Evolutionary conservation across 371 early-diverging fungal species (phyloP), one percentile per base, ranked within the genome.

Genomic region (Mucor velutinosus): DNA sequence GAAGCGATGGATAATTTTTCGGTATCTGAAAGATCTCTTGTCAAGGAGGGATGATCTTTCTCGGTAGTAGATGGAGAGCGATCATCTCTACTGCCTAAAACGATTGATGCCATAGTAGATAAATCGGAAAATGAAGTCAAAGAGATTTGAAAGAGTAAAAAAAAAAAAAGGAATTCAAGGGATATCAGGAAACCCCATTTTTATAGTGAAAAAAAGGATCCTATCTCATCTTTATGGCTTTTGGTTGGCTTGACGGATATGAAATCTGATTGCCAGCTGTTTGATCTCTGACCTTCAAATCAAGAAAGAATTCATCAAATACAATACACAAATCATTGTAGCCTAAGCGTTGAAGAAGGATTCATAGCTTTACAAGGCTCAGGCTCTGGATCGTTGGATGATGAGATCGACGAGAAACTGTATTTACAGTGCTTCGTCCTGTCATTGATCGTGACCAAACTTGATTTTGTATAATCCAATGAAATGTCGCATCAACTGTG

Each of bases 1-100:
- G 49, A 32, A 37, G 58, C 39, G 12, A 61, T 17, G n/a, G 61
- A 61, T 21, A 45, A 7, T 43, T 65, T 65, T 59, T 65, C 65
- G 6, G 33, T 14, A 17, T 65, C 65, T 47, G 59, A 35, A 27
- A 58, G 33, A 11, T 65, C 65, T 65, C 29, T 39, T 10, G 27
- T 15, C 32, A 55, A 37, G 10, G 41, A 27, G 17, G 51, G n/a
- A 32, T 23, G 17, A 11, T 62, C 62, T 33, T 62, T 63, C 53
- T 63, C 56, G 29, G 19, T 14, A 2, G 27, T 23, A 27, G 53
- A 14, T 25, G 25, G 53, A 47, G 47, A 47, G 47, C 19, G 47
- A 19, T 47, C 47, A 15, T 27, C 53, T 27, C 15, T 27, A 25
- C 14, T 53, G 4, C 27, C 53, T 53, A 53, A 25, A 32, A 57